Base-by-base conservation (phyloP, 2,329 filamentous ascomycete species). In the Diaporthe humulicola region DNA sequence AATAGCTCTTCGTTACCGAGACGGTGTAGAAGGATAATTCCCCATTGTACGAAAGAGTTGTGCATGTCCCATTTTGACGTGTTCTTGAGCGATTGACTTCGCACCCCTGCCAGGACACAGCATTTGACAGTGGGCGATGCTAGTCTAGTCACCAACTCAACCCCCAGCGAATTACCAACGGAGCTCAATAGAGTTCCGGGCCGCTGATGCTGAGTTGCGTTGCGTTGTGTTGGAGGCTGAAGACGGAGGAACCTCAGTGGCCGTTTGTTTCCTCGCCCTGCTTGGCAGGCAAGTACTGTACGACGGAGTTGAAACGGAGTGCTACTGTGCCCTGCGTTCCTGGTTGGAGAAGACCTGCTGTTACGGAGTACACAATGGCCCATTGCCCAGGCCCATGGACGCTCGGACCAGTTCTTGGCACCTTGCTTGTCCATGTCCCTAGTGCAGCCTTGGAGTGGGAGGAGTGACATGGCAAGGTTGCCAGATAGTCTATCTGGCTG, bases 171-270 rank as follows among this genome's bases (percentile, higher is more conserved):
- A 48, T 38, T 60, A 60, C 33, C 48, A 48, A 38, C 48, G n/a
- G 25, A 66, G 40, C 17, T n/a, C 64, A 40, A 60, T 71, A 66
- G 38, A 67, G 50, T 60, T 50, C 38, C 69, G 73, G 73, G 58
- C 38, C 58, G 58, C 28, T 19, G 28, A 15, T 67, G 40, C 42
- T 22, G 48, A 48, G 52, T 33, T 50, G 38, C 36, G 67, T 48
- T 58, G 70, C 28, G 72, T 73, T 52, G 61, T 33, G 60, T 52
- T 60, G 57, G 61, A 48, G 60, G 64, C 48, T 61, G 38, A 69
- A 69, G 71, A 58, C 33, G 64, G 58, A 48, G 28, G 57, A 38
- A 28, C 22, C 64, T 67, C 22, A 38, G 22, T 52, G 30, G 45
- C 64, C 45, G 64, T 67, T 38, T 67, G 64, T 52, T 52, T 67